Base-by-base conservation (phyloP, 148 eudicot species). In the Camellia japonica region DNA sequence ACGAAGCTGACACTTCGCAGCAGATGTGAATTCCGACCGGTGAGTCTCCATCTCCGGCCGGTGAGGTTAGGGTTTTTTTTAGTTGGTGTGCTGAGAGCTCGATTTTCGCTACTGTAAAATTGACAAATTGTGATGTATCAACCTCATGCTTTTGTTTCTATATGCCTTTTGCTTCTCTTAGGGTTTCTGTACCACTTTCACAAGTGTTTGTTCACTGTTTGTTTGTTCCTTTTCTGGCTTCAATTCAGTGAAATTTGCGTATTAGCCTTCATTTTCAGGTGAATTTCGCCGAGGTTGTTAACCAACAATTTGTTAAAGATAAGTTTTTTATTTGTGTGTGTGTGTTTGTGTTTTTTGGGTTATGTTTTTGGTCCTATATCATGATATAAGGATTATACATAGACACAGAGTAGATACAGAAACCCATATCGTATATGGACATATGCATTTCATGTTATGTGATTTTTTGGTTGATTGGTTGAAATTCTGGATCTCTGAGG, bases 61-160 rank as follows among this genome's bases (percentile, higher is more conserved):
- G 73, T 78, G 60, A 54, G 8, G 43, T 49, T 54, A 18, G 69
- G 79, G 79, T 67, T 77, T 77, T 67, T 77, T 77, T 51, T 10
- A 65, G 44, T 44, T 7, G 5, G 55, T 18, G 47, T 54, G 12
- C 63, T 51, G 47, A 77, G 73, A 77, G 73, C 63, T 77, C 51
- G 73, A 78, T 78, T 78, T 30, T 67, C 64, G 41, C 64, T 52
- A 11, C 68, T 68, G 23, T 30, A 30, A 7, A 67, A 15, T 18
- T 41, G 51, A 78, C 0, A 51, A 54, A 54, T 66, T 67, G 43
- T 20, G 30, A 23, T 4, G 18, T 49, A 14, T 64, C 41, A 65
- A 15, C 18, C 9, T 30, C 63, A 23, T 70, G 55, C 3, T 43
- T 42, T n/a, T 13, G n/a, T 66, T 12, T 42, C 13, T 65, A 13